Conservation (phyloP, 768 basidiomycete species). For the Boletus rufocinnamomeus region DNA sequence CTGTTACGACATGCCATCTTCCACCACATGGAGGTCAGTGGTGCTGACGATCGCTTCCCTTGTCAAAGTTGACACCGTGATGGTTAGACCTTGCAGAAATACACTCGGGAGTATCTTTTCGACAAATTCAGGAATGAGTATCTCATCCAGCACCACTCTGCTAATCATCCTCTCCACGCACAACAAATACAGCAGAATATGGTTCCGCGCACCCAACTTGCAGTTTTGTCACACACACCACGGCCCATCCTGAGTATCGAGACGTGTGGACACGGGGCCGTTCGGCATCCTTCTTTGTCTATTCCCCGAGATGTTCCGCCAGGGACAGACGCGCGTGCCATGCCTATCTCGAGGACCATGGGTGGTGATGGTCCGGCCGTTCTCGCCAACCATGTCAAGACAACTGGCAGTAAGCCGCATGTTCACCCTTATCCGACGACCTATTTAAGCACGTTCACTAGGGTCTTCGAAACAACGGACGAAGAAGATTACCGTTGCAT, state of each 20-base stretch:
- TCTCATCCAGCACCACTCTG: slow-evolving; percentile 52
- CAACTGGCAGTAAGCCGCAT: slow-evolving; percentile 40
- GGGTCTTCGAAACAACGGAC: slow-evolving; percentile 67
- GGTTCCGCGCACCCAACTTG: slow-evolving; percentile 36
- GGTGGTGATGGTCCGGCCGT: slow-evolving; percentile 35
- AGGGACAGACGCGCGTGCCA: slow-evolving; percentile 46
- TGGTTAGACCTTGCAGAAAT: slow-evolving; percentile 77
- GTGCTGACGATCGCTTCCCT: slow-evolving; percentile 13
- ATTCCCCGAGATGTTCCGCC: slow-evolving; percentile 50
- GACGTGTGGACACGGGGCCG: slow-evolving; percentile 48
- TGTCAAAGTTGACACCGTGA: slow-evolving; percentile 21
- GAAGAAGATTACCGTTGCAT: slow-evolving; percentile 88
- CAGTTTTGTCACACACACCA: slow-evolving; percentile 39
- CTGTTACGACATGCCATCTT: slow-evolving; percentile 77
- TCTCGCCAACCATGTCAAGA: slow-evolving; percentile 34
- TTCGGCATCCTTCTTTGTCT: slow-evolving; percentile 48
- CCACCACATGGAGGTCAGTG: slow-evolving; percentile 83
- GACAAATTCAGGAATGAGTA: slow-evolving; percentile 72
- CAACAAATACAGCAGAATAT: slow-evolving; percentile 46
- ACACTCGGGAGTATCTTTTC: slow-evolving; percentile 81
- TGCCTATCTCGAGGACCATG: slow-evolving; percentile 42
- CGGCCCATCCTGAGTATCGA: slow-evolving; percentile 65
- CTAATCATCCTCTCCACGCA: slow-evolving; percentile 42
- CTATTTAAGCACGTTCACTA: slow-evolving; percentile 30
- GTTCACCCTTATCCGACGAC: slow-evolving; percentile 9